Base-by-base conservation (phyloP, 2,329 filamentous ascomycete species). In the Acarospora socialis region DNA sequence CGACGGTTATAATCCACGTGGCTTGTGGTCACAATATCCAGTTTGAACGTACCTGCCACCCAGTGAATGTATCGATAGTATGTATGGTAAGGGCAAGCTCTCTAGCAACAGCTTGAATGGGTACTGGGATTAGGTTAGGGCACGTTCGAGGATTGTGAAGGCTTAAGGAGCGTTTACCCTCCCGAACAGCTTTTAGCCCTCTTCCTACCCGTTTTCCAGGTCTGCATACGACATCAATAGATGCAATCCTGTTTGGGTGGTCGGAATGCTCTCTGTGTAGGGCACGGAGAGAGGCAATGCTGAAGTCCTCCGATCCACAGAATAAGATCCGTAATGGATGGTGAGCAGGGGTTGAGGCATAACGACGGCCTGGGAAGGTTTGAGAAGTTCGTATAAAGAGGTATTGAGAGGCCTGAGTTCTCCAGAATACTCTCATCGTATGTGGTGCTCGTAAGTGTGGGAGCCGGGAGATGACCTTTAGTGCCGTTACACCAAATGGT, bases 271-370 rank as follows among this genome's bases (percentile, higher is more conserved):
- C 77, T 4, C 58, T 48, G 44, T 77, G 54, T 20, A 98, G 59
- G 4, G 80, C 79, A 36, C 60, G 60, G 30, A 98, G 62, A 2
- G 83, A 82, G 32, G 68, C 69, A 46, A 78, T 78, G 59, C 87
- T 94, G 56, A 95, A 93, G 2, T 75, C 66, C 54, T 98, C 90
- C 3, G 87, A 90, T 40, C 90, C 90, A 57, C 86, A 95, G 57
- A 94, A 98, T 3, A 98, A 68, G 33, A 98, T 83, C 20, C 76
- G 69, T 19, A 98, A 63, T 3, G 82, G 80, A 10, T 65, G 49
- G 38, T 43, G 39, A 13, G 31, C 20, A 16, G 30, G 28, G 13
- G 30, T 28, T 21, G 31, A 27, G 3, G 26, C 14, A 26, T 32
- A 37, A 6, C n/a, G 22, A 6, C 29, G 27, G n/a, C n/a, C n/a